These are phyloP conservation scores for Carnegiea gigantea DNA, from an alignment of 179 eudicot species.

Conservation along the genomic window DNA sequence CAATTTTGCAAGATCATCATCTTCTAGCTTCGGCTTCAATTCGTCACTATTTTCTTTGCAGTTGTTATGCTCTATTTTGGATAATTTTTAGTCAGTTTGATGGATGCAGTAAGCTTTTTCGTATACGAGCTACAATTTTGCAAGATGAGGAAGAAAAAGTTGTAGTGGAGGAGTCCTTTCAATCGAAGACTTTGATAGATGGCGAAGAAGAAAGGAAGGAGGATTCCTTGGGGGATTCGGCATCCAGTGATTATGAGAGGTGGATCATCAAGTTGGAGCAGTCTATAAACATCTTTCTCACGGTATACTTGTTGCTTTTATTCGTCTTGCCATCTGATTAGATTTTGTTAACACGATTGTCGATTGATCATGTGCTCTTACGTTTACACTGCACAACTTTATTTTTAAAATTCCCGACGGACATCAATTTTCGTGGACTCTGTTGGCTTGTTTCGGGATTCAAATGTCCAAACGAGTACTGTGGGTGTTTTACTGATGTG, in stretches of 20 bases:
- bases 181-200: slow-evolving; percentile 36
- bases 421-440: too few species aligned
- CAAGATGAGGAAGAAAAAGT: slow-evolving; percentile 81
- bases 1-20: too few species aligned
- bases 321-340: background rate
- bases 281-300: slow-evolving; percentile 76
- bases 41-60: background rate
- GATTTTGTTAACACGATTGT: background rate
- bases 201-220: slow-evolving; percentile 33
- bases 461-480: too few species aligned
- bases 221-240: slow-evolving; percentile 36
- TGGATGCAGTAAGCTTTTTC: slow-evolving; percentile 37
- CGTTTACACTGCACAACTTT: too few species aligned
- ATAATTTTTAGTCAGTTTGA: background rate
- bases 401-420: too few species aligned
- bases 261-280: slow-evolving; percentile 80
- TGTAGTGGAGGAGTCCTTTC: slow-evolving; percentile 65
- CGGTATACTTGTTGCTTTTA: slow-evolving; percentile 42
- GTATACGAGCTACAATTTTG: slow-evolving; percentile 61
- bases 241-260: slow-evolving; percentile 42
- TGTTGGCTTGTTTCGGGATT: too few species aligned
- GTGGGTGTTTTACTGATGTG: too few species aligned
- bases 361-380: background rate
- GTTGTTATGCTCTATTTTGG: background rate
- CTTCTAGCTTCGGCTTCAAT: too few species aligned